Evolutionary conservation across 2,329 filamentous ascomycete genomes (phyloP), one percentile per base, ranked within the genome.

Genomic region (Pseudocercospora fijiensis): DNA sequence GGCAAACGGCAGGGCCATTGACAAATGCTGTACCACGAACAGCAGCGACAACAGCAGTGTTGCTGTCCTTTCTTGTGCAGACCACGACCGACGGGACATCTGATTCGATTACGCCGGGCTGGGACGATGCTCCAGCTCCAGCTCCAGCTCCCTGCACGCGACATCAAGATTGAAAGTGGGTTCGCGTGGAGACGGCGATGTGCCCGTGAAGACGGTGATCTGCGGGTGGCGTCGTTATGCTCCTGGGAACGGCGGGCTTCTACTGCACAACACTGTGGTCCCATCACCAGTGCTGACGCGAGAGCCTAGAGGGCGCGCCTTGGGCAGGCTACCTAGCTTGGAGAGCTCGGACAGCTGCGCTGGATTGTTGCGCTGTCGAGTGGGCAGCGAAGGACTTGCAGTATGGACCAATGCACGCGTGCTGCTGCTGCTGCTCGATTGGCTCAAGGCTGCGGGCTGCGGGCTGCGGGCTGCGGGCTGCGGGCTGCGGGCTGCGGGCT

Each of bases 181-280:
- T 53, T 49, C 49, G 49, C 49, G 49, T 53, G 49, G 49, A 53
- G 49, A 28, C 49, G 49, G 49, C 20, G 49, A 52, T 26, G 8
- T 51, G 47, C 47, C 49, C 33, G 33, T 37, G n/a, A n/a, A n/a
- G n/a, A 37, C 33, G 33, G 33, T 16, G 33, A 8, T 37, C 9
- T 49, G 8, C n/a, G 43, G n/a, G 18, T 7, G 33, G 33, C 33
- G 33, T n/a, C 13, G 33, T 37, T 5, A 37, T 33, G 51, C n/a
- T 24, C 7, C 51, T 16, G 24, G 49, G 58, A 13, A 43, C n/a
- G 59, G 59, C 41, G 30, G 26, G 57, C 10, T 4, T 20, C 58
- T 61, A 64, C 27, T 60, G 62, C 62, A 60, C 52, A 55, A 53
- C 62, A 64, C 43, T 64, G 26, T 57, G 58, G 58, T 57, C 37